A percentile compares a stretch with the other conserved stretches of the same genome.
phyloP scores from a whole-genome alignment of 805 yeast species.

The Lachancea lanzarotensis region DNA sequence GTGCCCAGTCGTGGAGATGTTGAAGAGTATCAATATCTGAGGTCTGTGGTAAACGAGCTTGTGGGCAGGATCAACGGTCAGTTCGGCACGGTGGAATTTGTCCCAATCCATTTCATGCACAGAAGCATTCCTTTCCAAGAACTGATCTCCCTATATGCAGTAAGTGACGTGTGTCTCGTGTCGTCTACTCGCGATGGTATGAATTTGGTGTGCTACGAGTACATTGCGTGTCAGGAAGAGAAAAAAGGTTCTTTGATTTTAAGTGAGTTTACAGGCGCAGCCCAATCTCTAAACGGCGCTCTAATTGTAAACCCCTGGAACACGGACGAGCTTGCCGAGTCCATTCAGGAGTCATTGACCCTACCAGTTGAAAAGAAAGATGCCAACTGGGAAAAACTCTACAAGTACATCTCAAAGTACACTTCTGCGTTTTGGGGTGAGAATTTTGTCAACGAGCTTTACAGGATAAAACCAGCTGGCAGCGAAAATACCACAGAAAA shows the following conservation, averaged over 20 bases:
- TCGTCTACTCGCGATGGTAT: conserved; percentile 96
- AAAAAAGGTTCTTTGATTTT: conserved; percentile 80
- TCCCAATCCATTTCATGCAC: conserved; percentile 95
- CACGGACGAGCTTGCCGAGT: conserved; percentile 83
- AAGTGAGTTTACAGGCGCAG: conserved; percentile 99
- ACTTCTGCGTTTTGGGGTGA: conserved; percentile 98
- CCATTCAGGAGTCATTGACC: conserved; percentile 81
- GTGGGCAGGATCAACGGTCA: conserved; percentile 96
- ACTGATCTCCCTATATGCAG: conserved; percentile 76
- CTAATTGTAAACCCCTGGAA: conserved; percentile 97
- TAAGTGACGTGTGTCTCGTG: conserved; percentile 86
- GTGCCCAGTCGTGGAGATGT: conserved; percentile 98
- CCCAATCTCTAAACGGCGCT: conserved; percentile 93
- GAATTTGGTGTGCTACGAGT: conserved; percentile 95
- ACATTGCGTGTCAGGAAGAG: conserved; percentile 88
- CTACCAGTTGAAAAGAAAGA: conserved; percentile 73
- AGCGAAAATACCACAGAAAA: neutral
- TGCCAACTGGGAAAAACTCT: conserved; percentile 75
- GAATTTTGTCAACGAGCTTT: conserved; percentile 82
- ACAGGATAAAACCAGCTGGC: conserved; percentile 32
- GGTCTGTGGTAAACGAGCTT: conserved; percentile 91
- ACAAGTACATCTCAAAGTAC: conserved; percentile 82
- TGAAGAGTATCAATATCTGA: conserved; percentile 89
- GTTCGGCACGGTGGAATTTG: conserved; percentile 95
- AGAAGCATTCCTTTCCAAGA: conserved; percentile 87